Conservation (phyloP, 192 early-diverging fungal species). For the Linderina pennispora region DNA sequence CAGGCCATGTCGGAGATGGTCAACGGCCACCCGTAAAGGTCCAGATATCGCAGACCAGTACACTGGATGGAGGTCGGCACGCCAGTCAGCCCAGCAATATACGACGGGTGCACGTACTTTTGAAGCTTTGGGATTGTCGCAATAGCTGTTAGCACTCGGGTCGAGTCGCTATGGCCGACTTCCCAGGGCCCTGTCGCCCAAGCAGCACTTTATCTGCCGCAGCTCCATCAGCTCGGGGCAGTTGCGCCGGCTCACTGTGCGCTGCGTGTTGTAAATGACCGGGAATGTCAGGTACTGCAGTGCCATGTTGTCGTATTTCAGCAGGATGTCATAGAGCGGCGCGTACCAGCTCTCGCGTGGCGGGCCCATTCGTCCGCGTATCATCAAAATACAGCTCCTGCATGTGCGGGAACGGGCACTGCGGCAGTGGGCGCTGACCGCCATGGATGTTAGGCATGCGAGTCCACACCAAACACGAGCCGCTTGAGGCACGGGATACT, state of each 20-base stretch:
- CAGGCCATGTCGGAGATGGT: slow-evolving; percentile 19
- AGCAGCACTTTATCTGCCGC: slow-evolving; percentile 45
- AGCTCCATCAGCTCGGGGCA: slow-evolving; percentile 28
- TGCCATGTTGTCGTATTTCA: slow-evolving; percentile 9
- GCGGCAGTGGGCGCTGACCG: not conserved
- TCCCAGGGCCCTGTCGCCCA: slow-evolving; percentile 38
- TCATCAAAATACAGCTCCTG: slow-evolving; percentile 41
- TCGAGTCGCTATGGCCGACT: slow-evolving; percentile 29
- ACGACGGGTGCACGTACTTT: slow-evolving; percentile 35
- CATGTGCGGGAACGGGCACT: slow-evolving; percentile 21
- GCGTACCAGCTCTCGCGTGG: slow-evolving; percentile 43
- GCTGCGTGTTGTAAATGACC: slow-evolving; percentile 42
- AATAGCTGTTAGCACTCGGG: slow-evolving; percentile 25
- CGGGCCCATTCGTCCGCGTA: slow-evolving; percentile 10
- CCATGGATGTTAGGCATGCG: slow-evolving; percentile 17
- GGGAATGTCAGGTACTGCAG: slow-evolving; percentile 35
- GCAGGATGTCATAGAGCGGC: slow-evolving; percentile 35
- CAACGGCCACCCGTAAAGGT: slow-evolving; percentile 41
- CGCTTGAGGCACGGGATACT: slow-evolving; percentile 11
- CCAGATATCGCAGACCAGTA: slow-evolving; percentile 4
- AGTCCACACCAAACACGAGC: slow-evolving; percentile 25
- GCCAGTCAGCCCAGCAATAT: slow-evolving; percentile 27
- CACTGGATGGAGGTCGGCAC: slow-evolving; percentile 18
- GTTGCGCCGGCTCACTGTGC: slow-evolving; percentile 17
- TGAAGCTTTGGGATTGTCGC: slow-evolving; percentile 24